Percentiles rank a stretch among this genome's conserved stretches.
These are phyloP conservation scores for Kazachstania taianensis DNA, from an alignment of 805 yeast species.

Conservation along the genomic window DNA sequence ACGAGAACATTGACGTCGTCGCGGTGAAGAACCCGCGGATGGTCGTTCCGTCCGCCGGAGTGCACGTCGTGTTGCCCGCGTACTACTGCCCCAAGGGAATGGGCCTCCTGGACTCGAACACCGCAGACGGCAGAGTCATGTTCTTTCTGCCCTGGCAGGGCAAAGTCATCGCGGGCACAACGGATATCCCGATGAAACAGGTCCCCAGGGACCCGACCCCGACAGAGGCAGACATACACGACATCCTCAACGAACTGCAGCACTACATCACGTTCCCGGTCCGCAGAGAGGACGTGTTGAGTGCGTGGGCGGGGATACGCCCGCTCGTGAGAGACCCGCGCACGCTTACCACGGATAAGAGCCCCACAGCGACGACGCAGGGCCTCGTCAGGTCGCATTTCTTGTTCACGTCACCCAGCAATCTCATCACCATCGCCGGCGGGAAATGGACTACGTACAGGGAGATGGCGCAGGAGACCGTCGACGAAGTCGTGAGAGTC, in stretches of 20 bases:
- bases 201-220: constrained; percentile 75
- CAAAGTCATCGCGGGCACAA: constrained; percentile 90
- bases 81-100: constrained; percentile 79
- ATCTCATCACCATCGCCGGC: constrained; percentile 83
- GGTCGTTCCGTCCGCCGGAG: constrained; percentile 94
- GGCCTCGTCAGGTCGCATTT: constrained; percentile 87
- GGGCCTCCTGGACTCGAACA: constrained; percentile 86
- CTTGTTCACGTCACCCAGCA: constrained; percentile 59
- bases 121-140: constrained; percentile 93
- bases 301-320: constrained; percentile 96
- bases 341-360: constrained; percentile 34
- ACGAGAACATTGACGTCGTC: constrained; percentile 10
- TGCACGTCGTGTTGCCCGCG: constrained; percentile 85
- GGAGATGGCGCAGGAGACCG: constrained; percentile 94
- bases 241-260: constrained; percentile 77
- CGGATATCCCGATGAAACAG: constrained; percentile 73
- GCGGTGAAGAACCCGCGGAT: constrained; percentile 45
- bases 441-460: constrained; percentile 99
- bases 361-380: constrained; percentile 47
- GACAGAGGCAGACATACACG: constrained; percentile 78
- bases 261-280: constrained; percentile 85
- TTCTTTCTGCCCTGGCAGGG: constrained; percentile 98
- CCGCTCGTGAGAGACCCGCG: constrained; percentile 85
- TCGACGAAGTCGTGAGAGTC: constrained; percentile 55
- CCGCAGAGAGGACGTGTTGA: constrained; percentile 77